phyloP scores from a whole-genome alignment of 2,329 filamentous ascomycete genomes.

The Hymenoscyphus infarciens region DNA sequence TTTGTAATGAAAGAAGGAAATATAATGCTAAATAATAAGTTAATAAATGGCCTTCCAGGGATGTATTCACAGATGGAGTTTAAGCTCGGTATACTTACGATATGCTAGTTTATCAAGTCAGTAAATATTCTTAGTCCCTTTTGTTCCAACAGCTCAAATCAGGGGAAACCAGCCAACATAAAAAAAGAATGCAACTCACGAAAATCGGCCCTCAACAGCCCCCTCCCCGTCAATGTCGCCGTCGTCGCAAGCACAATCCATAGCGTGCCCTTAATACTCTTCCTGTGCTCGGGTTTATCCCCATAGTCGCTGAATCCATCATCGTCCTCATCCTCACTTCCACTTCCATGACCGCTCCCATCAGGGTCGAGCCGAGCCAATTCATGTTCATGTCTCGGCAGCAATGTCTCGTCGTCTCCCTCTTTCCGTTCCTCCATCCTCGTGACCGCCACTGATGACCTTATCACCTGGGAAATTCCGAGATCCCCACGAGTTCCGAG shows the following conservation, averaged over 20 bases:
- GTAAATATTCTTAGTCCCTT: neutral
- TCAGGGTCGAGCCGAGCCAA: neutral
- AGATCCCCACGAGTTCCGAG: neutral
- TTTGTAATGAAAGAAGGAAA: constrained; percentile 26
- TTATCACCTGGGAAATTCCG: neutral
- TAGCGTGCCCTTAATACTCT: constrained; percentile 18
- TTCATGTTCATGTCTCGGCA: constrained; percentile 15
- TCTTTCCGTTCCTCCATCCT: constrained; percentile 9
- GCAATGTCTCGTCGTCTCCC: constrained; percentile 12
- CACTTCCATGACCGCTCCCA: constrained; percentile 2
- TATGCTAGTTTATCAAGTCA: constrained; percentile 18
- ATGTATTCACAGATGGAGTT: neutral
- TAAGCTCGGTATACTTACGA: constrained; percentile 21
- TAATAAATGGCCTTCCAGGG: neutral
- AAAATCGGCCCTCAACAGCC: constrained; percentile 27
- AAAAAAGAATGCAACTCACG: constrained; percentile 22
- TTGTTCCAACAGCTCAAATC: neutral
- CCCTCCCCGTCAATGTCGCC: constrained; percentile 25
- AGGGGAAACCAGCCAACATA: neutral
- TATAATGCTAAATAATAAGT: constrained; percentile 24
- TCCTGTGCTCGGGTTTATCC: constrained; percentile 7
- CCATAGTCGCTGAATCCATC: neutral
- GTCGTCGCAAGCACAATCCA: constrained; percentile 23
- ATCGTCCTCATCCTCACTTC: neutral
- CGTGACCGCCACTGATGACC: neutral